phyloP scores from a whole-genome alignment of 2,329 filamentous ascomycete species.

The Beauveria pseudobassiana region DNA sequence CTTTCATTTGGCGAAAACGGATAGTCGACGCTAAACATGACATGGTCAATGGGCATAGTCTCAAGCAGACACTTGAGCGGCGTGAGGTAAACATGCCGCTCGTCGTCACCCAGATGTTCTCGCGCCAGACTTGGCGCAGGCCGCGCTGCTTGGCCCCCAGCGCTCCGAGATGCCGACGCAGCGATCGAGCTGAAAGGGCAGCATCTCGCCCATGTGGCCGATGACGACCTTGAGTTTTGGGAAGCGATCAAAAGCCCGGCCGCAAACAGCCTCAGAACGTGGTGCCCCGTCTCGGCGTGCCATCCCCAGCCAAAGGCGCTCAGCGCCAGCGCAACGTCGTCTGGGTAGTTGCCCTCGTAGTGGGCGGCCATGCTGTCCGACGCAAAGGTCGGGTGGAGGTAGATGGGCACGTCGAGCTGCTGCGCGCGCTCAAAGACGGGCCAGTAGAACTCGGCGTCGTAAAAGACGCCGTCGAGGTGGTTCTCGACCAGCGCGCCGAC shows the following conservation, averaged over 20 bases:
- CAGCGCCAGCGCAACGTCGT: slow-evolving; percentile 24
- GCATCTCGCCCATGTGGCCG: slow-evolving; percentile 36
- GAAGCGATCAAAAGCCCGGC: slow-evolving; percentile 26
- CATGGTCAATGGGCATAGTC: slow-evolving; percentile 39
- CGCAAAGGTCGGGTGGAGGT: slow-evolving; percentile 40
- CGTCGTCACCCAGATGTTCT: slow-evolving; percentile 52
- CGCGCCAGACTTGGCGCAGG: slow-evolving; percentile 43
- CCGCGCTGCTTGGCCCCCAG: slow-evolving; percentile 24
- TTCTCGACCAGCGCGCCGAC: slow-evolving; percentile 25
- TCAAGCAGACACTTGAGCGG: slow-evolving; percentile 37
- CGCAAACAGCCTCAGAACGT: slow-evolving; percentile 28
- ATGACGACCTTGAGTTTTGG: slow-evolving; percentile 31
- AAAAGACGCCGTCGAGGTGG: slow-evolving; percentile 20
- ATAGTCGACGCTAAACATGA: slow-evolving; percentile 52
- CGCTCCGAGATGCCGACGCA: slow-evolving; percentile 23
- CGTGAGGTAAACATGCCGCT: slow-evolving; percentile 44
- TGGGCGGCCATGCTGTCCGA: slow-evolving; percentile 19
- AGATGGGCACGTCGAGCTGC: slow-evolving; percentile 41
- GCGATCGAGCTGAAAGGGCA: slow-evolving; percentile 48
- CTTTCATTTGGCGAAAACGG: slow-evolving; percentile 44
- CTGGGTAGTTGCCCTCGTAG: slow-evolving; percentile 23
- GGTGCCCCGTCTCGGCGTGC: slow-evolving; percentile 42
- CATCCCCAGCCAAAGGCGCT: slow-evolving; percentile 39
- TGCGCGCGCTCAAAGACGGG: slow-evolving; percentile 24
- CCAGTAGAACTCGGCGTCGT: slow-evolving; percentile 24